phyloP scores from a whole-genome alignment of 257 asterid species.

The Paraleonurus japonicus region DNA sequence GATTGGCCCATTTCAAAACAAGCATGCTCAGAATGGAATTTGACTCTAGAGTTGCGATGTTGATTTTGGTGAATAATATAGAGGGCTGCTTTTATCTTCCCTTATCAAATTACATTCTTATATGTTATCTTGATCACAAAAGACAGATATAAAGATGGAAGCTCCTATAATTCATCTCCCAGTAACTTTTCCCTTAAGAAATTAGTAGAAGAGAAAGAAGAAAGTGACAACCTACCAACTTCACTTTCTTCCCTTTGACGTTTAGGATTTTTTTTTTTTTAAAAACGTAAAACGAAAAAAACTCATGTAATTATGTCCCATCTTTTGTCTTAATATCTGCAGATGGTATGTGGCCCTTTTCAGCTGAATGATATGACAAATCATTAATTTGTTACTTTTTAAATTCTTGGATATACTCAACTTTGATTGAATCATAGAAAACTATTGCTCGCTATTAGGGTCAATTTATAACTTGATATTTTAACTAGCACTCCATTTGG shows the following conservation, averaged over 20 bases:
- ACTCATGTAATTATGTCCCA: neutral
- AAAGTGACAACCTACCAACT: conserved; percentile 17
- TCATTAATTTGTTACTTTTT: neutral
- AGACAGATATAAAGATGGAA: conserved; percentile 1
- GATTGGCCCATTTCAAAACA: neutral
- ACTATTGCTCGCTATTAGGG: neutral
- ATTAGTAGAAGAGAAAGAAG: too few species aligned
- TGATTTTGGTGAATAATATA: neutral
- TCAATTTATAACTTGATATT: neutral
- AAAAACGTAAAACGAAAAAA: too few species aligned
- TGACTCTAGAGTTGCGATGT: neutral
- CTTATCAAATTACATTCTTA: neutral
- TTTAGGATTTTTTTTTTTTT: too few species aligned
- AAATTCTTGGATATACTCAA: neutral
- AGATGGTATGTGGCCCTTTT: neutral
- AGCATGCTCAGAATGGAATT: conserved; percentile 6
- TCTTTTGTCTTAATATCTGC: neutral
- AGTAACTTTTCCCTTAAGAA: neutral
- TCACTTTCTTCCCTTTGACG: neutral
- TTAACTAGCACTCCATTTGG: too few species aligned
- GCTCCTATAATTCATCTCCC: neutral
- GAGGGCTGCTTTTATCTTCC: neutral
- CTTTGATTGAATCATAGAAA: neutral
- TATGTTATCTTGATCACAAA: neutral
- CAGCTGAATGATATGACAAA: neutral